phyloP scores from a whole-genome alignment of 2,329 filamentous ascomycete species.

The Ophiostoma novo-ulmi region DNA sequence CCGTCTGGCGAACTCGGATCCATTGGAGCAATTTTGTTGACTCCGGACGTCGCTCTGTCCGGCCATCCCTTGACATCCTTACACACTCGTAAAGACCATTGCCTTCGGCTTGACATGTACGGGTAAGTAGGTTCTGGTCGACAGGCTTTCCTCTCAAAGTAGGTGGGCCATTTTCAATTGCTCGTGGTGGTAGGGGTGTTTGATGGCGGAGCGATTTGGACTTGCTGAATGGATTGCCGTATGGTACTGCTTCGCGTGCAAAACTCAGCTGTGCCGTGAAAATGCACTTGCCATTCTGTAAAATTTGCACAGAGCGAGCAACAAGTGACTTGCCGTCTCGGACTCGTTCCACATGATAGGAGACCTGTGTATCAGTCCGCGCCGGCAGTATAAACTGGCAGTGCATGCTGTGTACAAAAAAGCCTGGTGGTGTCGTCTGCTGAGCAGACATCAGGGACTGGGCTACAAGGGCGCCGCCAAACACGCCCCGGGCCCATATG shows the following conservation, averaged over 20 bases:
- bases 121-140: background rate
- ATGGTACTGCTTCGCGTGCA: background rate
- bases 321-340: slow-evolving; percentile 17
- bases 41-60: background rate
- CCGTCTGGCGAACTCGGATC: background rate
- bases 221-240: background rate
- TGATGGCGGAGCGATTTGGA: slow-evolving; percentile 12
- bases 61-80: background rate
- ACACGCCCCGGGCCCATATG: slow-evolving; percentile 22
- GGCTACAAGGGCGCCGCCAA: slow-evolving; percentile 21
- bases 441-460: slow-evolving; percentile 19
- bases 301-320: background rate
- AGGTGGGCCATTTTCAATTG: background rate
- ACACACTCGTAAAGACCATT: slow-evolving; percentile 1
- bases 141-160: background rate
- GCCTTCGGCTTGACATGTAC: background rate
- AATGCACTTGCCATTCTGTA: slow-evolving; percentile 15
- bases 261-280: slow-evolving; percentile 19
- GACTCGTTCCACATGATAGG: slow-evolving; percentile 17
- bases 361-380: background rate
- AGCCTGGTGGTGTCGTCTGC: background rate
- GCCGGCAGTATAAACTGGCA: slow-evolving; percentile 20
- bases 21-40: slow-evolving; percentile 8
- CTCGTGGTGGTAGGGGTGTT: background rate
- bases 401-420: slow-evolving; percentile 25